Evolutionary conservation across 2,329 filamentous ascomycete genomes (phyloP), one percentile per base, ranked within the genome.

Genomic region (Aspergillus neotritici): DNA sequence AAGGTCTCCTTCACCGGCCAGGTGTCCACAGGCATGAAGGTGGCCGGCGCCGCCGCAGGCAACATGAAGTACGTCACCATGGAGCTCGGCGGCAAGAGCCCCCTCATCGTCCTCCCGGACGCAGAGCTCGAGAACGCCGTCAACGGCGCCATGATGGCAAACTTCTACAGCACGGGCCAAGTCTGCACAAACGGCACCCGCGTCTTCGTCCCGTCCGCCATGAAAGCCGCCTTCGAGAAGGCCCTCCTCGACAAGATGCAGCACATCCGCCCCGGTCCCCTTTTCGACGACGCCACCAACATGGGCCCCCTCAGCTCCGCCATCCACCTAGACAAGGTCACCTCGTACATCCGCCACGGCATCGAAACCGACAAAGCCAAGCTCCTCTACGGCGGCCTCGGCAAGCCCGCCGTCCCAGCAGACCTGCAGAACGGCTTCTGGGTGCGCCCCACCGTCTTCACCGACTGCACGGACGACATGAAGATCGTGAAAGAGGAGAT

Each of bases 1-100:
- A 94, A 94, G 69, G 87, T 94, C 56, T 88, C 84, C 60, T 94
- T 94, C 70, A 94, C 88, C 0, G 88, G 88, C 13, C 87, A 94
- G 62, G 87, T 94, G 17, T 77, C 80, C 46, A 94, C 88, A 0
- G 88, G 89, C 11, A 79, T 80, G 67, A 91, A 87, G 63, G 88
- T 95, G 8, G 87, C 88, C 8, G 79, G 78, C 34, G 73, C 82
- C 30, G 88, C 88, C 3, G 83, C 85, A 1, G 80, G 79, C 28
- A 80, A 79, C 55, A 89, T 94, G 84, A 94, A 94, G 69, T 88
- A 89, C 61, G 83, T 93, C 37, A 94, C 89, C 14, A 90, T 94
- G 85, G 89, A 95, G 68, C 77, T 94, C 0, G 89, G 89, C 42
- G 89, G 89, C 38, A 94, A 94, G 70, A 88, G 83, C 47, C 86